Conservation (phyloP, 371 early-diverging fungal genomes). For the Mortierella sp. region DNA sequence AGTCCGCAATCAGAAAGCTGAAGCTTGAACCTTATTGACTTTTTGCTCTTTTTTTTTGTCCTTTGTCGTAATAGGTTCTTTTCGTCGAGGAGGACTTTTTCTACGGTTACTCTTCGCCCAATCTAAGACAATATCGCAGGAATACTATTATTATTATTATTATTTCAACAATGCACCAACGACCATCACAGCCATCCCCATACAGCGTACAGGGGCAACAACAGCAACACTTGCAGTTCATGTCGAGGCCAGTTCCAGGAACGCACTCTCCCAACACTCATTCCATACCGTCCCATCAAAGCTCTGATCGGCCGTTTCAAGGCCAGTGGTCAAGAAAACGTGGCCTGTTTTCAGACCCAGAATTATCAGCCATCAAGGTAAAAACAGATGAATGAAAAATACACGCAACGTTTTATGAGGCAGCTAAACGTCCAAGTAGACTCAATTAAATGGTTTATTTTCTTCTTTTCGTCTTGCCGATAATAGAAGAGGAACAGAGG, state of each 20-base stretch:
- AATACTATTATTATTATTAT: not conserved
- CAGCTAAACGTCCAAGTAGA: no score
- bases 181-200: not conserved
- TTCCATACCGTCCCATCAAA: not conserved
- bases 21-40: not conserved
- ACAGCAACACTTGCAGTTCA: not conserved
- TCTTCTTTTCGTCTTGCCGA: no score
- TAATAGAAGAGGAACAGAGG: conserved; percentile 24
- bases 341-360: conserved; percentile 8
- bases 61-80: not conserved
- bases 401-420: no score
- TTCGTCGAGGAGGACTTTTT: not conserved
- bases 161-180: not conserved
- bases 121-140: not conserved
- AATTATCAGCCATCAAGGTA: conserved; percentile 12
- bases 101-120: not conserved
- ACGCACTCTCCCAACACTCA: not conserved
- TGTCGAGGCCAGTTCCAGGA: not conserved
- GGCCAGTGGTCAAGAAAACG: conserved; percentile 24
- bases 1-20: not conserved
- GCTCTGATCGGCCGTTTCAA: not conserved
- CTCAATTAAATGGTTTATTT: not conserved
- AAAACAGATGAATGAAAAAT: no score
- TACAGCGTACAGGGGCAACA: not conserved
- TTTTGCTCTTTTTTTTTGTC: not conserved